phyloP scores from a whole-genome alignment of 441 rosid species.

The Breynia disticha region DNA sequence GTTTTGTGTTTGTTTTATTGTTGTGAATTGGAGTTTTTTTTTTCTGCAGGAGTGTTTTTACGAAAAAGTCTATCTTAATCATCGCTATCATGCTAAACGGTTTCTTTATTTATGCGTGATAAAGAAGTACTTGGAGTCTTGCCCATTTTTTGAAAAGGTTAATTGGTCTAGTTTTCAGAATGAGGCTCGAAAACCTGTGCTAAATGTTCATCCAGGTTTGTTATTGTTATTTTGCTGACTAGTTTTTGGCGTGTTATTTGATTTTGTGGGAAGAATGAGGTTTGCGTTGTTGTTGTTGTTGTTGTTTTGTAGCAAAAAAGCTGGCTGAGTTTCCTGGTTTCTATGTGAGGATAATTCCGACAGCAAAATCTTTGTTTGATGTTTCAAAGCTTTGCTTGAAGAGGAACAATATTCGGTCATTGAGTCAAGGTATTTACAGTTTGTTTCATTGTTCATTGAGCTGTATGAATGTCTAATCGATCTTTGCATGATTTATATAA shows the following conservation, averaged over 20 bases:
- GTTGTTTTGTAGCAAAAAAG: conserved; percentile 35
- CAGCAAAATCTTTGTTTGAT: conserved; percentile 53
- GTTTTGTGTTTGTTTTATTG: neutral
- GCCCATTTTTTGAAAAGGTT: conserved; percentile 42
- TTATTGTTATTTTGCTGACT: neutral
- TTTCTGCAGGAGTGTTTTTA: conserved; percentile 64
- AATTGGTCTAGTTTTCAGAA: conserved; percentile 79
- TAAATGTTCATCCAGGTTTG: conserved; percentile 69
- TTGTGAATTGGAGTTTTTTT: neutral
- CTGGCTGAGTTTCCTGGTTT: conserved; percentile 48
- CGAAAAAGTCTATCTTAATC: conserved; percentile 73
- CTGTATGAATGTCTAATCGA: conserved; percentile 9
- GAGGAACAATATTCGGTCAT: conserved; percentile 57
- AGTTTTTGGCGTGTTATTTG: neutral
- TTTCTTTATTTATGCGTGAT: conserved; percentile 68
- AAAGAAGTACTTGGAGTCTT: conserved; percentile 48
- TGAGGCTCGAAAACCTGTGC: conserved; percentile 79
- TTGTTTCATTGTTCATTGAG: conserved; percentile 7
- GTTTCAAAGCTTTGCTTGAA: conserved; percentile 57
- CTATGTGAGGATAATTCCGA: conserved; percentile 62
- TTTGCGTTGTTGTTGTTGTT: neutral
- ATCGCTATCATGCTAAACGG: conserved; percentile 87
- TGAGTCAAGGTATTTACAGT: conserved; percentile 44
- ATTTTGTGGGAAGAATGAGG: neutral
- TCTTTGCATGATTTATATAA: conserved; percentile 6